Conservation (phyloP, 139 green algal species). For the Picochlorum sp. region DNA sequence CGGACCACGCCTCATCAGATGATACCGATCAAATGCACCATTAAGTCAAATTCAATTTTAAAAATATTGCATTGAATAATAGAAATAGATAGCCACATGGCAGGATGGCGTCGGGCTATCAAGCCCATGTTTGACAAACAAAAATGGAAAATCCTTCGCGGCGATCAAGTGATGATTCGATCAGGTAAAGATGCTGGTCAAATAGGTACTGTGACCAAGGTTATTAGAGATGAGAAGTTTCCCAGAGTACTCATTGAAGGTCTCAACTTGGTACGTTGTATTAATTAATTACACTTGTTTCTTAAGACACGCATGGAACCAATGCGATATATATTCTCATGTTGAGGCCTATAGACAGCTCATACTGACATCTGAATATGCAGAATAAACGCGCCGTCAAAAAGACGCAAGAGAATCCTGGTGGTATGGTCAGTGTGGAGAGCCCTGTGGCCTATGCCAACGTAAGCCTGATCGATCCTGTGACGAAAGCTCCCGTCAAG, state of each 20-base stretch:
- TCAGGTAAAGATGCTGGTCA: constrained; percentile 66
- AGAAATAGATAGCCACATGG: constrained; percentile 21
- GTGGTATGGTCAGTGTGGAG: constrained; percentile 57
- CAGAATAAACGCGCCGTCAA: constrained; percentile 61
- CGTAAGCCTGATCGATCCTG: constrained; percentile 63
- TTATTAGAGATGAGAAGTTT: constrained; percentile 43
- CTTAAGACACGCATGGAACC: too few species aligned
- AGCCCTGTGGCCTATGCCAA: constrained; percentile 71
- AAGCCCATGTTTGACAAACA: constrained; percentile 33
- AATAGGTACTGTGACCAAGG: constrained; percentile 45
- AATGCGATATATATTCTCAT: too few species aligned
- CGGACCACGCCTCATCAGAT: background rate
- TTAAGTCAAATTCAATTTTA: too few species aligned
- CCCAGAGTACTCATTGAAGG: constrained; percentile 60
- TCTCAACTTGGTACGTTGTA: constrained; percentile 54
- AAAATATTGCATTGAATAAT: too few species aligned
- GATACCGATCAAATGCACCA: too few species aligned
- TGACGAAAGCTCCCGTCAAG: constrained; percentile 48
- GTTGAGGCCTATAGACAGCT: background rate
- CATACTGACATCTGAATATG: background rate
- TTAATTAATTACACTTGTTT: too few species aligned
- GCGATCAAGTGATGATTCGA: constrained; percentile 53
- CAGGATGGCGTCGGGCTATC: constrained; percentile 19
- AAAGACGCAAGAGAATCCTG: constrained; percentile 38
- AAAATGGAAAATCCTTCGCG: constrained; percentile 50